Conservation (phyloP, 2,329 filamentous ascomycete genomes). For the Cercospora sojina region DNA sequence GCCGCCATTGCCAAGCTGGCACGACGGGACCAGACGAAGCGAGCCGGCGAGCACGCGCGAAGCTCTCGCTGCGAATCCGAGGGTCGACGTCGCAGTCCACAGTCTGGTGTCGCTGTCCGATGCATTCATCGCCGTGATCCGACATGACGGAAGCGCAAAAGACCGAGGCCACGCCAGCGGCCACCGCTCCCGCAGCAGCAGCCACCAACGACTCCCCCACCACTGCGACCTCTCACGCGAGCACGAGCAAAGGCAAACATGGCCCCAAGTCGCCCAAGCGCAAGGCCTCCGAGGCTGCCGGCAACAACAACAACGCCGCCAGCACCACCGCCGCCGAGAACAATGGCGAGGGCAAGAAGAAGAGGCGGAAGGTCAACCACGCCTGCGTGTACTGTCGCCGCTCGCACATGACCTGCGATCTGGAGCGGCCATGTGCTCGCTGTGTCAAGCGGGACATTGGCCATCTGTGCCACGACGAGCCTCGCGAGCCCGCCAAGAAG, state of each 20-base stretch:
- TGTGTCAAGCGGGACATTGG: slow-evolving; percentile 99
- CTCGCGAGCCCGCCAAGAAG: slow-evolving; percentile 83
- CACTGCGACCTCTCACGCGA: not conserved
- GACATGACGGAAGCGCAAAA: not conserved
- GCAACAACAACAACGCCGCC: not conserved
- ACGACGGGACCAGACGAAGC: not conserved
- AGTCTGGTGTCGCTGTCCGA: not conserved
- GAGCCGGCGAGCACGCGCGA: not conserved
- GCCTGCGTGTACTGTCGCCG: slow-evolving; percentile 55
- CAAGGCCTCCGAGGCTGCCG: slow-evolving; percentile 5
- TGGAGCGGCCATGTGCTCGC: slow-evolving; percentile 88
- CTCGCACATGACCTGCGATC: slow-evolving; percentile 58
- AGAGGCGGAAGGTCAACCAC: slow-evolving; percentile 56
- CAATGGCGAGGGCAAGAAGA: slow-evolving; percentile 42
- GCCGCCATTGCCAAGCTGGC: not conserved
- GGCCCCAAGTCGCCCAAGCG: slow-evolving; percentile 14
- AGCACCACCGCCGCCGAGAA: not conserved
- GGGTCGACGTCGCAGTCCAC: not conserved
- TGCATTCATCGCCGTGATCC: not conserved
- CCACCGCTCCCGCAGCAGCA: not conserved
- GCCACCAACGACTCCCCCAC: not conserved
- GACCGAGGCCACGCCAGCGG: not conserved
- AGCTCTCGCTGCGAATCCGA: not conserved
- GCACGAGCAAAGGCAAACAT: not conserved
- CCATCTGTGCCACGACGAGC: slow-evolving; percentile 96